phyloP scores from a whole-genome alignment of 768 basidiomycete species.

The Macrolepiota dolichaula region DNA sequence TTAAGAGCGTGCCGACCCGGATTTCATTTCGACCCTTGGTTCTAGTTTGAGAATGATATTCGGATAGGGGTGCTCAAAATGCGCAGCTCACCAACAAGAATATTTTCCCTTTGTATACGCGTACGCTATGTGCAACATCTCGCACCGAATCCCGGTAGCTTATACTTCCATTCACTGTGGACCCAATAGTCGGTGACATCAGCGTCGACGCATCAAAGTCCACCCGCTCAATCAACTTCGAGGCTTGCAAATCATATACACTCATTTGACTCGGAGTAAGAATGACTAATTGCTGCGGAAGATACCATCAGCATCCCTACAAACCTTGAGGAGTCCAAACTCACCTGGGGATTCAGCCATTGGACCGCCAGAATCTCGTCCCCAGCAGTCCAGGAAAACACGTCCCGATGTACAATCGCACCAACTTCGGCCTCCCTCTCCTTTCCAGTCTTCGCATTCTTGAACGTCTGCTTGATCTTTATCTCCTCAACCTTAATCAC shows the following conservation, averaged over 20 bases:
- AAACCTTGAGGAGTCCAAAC: conserved; percentile 32
- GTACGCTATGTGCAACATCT: conserved; percentile 67
- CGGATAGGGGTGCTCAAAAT: conserved; percentile 2
- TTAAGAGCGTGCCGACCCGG: conserved; percentile 80
- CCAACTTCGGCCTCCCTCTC: conserved; percentile 57
- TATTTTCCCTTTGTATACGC: conserved; percentile 85
- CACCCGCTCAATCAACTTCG: conserved; percentile 59
- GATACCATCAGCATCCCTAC: conserved; percentile 2
- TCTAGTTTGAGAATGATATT: background rate
- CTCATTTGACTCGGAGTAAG: conserved; percentile 56
- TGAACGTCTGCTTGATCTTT: conserved; percentile 44
- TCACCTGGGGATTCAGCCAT: conserved; percentile 86
- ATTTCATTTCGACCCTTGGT: conserved; percentile 60
- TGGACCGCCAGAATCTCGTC: conserved; percentile 70
- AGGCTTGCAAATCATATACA: conserved; percentile 63
- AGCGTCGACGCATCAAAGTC: conserved; percentile 55
- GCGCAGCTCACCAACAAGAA: conserved; percentile 75
- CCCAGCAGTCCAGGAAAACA: conserved; percentile 55
- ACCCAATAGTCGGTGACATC: conserved; percentile 48
- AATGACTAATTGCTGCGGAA: conserved; percentile 62
- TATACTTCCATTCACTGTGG: conserved; percentile 42
- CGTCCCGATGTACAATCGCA: conserved; percentile 58
- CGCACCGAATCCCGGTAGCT: conserved; percentile 46
- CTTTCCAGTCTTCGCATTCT: conserved; percentile 60
- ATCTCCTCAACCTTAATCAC: conserved; percentile 67